phyloP scores from a whole-genome alignment of 768 basidiomycete genomes.

The Cyclocybe aegerita region DNA sequence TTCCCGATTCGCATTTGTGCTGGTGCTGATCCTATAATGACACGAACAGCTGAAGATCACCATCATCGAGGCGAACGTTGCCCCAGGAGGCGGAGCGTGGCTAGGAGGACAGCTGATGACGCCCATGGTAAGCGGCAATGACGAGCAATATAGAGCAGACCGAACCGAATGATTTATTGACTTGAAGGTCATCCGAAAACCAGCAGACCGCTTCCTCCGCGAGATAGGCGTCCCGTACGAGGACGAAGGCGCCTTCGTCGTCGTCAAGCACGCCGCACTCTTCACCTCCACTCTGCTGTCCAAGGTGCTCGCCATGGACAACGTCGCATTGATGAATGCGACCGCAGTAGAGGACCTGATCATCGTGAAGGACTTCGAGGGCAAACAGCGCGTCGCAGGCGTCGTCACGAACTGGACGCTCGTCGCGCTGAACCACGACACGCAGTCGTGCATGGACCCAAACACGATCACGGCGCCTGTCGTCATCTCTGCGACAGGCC shows the following conservation, averaged over 20 bases:
- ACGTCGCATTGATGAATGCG: slow-evolving; percentile 75
- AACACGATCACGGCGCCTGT: slow-evolving; percentile 82
- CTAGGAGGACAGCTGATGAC: slow-evolving; percentile 79
- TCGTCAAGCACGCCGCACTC: slow-evolving; percentile 80
- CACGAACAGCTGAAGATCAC: slow-evolving; percentile 43
- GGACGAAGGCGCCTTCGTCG: slow-evolving; percentile 74
- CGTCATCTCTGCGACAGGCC: slow-evolving; percentile 69
- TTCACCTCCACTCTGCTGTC: slow-evolving; percentile 79
- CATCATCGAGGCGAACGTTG: slow-evolving; percentile 76
- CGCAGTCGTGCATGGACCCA: slow-evolving; percentile 78
- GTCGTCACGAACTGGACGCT: slow-evolving; percentile 55
- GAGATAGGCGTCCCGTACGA: slow-evolving; percentile 74
- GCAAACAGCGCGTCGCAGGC: slow-evolving; percentile 49
- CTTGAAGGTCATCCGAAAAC: slow-evolving; percentile 70
- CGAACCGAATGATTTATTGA: background rate
- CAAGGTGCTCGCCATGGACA: slow-evolving; percentile 66
- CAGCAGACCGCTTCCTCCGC: slow-evolving; percentile 67
- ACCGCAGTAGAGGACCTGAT: slow-evolving; percentile 83
- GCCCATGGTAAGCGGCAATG: slow-evolving; percentile 53
- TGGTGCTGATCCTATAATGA: background rate
- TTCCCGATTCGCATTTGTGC: background rate
- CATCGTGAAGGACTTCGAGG: slow-evolving; percentile 56
- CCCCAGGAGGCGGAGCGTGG: slow-evolving; percentile 79
- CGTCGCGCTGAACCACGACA: slow-evolving; percentile 63
- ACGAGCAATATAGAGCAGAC: background rate